Conservation (phyloP, 345 rosid species). For the Gossypium ekmanianum region DNA sequence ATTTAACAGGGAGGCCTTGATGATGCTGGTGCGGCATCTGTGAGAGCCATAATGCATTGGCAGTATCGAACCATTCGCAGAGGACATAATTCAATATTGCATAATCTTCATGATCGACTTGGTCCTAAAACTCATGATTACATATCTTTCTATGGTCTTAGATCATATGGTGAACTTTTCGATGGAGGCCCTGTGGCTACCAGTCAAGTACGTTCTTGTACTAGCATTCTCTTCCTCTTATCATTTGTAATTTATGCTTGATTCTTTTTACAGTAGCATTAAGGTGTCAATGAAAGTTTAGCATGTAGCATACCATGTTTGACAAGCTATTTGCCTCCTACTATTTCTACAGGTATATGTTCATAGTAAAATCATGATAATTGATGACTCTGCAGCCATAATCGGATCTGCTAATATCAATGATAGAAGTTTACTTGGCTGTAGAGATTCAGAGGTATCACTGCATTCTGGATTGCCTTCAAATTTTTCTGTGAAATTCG, state of each 20-base stretch:
- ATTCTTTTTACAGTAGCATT: neutral
- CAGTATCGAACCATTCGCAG: conserved; percentile 94
- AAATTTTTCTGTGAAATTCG: neutral
- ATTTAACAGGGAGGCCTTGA: conserved; percentile 86
- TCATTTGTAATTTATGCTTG: neutral
- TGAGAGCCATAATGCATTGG: conserved; percentile 99
- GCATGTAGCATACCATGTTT: conserved; percentile 6
- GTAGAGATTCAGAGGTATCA: conserved; percentile 98
- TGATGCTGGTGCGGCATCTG: conserved; percentile 96
- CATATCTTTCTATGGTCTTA: conserved; percentile 93
- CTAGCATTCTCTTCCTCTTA: neutral
- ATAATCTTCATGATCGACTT: conserved; percentile 62
- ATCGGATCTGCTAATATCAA: conserved; percentile 96
- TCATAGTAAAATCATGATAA: conserved; percentile 90
- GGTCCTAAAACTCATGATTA: conserved; percentile 75
- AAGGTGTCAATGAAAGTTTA: neutral
- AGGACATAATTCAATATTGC: conserved; percentile 89
- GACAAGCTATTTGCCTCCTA: neutral
- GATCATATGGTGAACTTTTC: conserved; percentile 76
- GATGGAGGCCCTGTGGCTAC: conserved; percentile 84
- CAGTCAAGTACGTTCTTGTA: conserved; percentile 64
- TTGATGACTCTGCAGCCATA: conserved; percentile 68
- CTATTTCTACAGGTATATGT: conserved; percentile 66
- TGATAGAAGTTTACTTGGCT: conserved; percentile 95
- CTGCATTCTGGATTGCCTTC: neutral